Base-by-base conservation (phyloP, 1,139 yeast genomes). In the Taiozyma sp. region DNA sequence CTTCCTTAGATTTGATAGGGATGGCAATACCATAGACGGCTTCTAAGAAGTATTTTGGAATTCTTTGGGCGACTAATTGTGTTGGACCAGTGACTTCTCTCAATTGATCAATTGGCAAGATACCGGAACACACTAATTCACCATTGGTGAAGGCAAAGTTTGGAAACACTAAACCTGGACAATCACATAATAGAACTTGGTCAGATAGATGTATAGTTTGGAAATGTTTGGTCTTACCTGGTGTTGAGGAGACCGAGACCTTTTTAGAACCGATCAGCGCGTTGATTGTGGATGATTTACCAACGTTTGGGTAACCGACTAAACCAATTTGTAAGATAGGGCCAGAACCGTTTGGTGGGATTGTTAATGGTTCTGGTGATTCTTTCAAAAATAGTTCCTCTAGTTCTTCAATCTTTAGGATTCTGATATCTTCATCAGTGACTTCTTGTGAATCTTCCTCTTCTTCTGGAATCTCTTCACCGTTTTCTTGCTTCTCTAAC, bases 141-240 rank as follows among this genome's bases (percentile, higher is more conserved):
- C 96, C 98, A 64, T 91, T 90, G 28, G 97, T 88, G 66, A 88
- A 88, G 21, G 99, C 98, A 68, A 93, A 95, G 65, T 93, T 95
- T 37, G 99, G 99, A 75, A 95, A 95, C 24, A 95, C 99, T 58
- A 95, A 77, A 77, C 99, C 99, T 2, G 99, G 99, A 76, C 99
- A 95, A 77, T 95, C 99, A 71, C 99, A 93, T 49, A 95, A 76
- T 59, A 89, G 77, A 9, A 93, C 95, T 44, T 85, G 77, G 47
- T 86, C 87, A 0, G 97, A 83, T 45, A 95, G 77, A 63, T 84
- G 81, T 56, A 95, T 90, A 2, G 99, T 95, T 74, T 95, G 99
- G 77, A 95, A 95, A 76, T 95, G 99, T 68, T 95, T 95, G 19
- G 99, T 95, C 68, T 95, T 95, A 73, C 99, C 99, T 7, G 99